These are phyloP conservation scores for Teratosphaeria pseudoeucalypti DNA, from an alignment of 2,329 filamentous ascomycete species.

Conservation along the genomic window DNA sequence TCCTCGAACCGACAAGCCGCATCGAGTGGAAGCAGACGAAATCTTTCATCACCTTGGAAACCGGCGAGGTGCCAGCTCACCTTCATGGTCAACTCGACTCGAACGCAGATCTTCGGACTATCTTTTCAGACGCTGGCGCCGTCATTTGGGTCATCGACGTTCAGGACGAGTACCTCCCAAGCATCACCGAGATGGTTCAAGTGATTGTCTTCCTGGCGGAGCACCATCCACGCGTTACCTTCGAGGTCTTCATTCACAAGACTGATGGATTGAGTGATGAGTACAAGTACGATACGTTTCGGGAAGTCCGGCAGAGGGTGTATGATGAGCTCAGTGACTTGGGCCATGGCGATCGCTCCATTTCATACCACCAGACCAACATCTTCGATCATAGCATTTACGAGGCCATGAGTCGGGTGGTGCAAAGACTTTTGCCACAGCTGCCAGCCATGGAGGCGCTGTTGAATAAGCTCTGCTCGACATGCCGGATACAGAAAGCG, in stretches of 20 bases:
- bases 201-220: constrained; percentile 85
- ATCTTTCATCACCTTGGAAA: constrained; percentile 98
- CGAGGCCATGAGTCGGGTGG: constrained; percentile 95
- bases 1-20: constrained; percentile 85
- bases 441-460: constrained; percentile 86
- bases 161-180: constrained; percentile 93
- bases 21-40: constrained; percentile 94
- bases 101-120: constrained; percentile 63
- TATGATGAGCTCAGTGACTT: constrained; percentile 91
- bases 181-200: constrained; percentile 72
- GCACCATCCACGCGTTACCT: constrained; percentile 84
- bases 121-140: constrained; percentile 88
- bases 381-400: constrained; percentile 99
- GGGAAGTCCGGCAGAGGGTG: constrained; percentile 91
- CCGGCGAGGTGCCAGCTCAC: constrained; percentile 95
- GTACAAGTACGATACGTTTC: constrained; percentile 90
- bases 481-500: constrained; percentile 92
- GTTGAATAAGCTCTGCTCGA: constrained; percentile 85
- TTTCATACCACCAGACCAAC: constrained; percentile 90
- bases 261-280: constrained; percentile 96
- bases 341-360: constrained; percentile 84
- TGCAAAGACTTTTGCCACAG: constrained; percentile 92
- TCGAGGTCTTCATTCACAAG: constrained; percentile 98
- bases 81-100: not conserved
- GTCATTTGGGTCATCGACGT: constrained; percentile 98